Evolutionary conservation across 106 monocot genomes (phyloP), one percentile per base, ranked within the genome.

Genomic region (Dendrobium huoshanense): DNA sequence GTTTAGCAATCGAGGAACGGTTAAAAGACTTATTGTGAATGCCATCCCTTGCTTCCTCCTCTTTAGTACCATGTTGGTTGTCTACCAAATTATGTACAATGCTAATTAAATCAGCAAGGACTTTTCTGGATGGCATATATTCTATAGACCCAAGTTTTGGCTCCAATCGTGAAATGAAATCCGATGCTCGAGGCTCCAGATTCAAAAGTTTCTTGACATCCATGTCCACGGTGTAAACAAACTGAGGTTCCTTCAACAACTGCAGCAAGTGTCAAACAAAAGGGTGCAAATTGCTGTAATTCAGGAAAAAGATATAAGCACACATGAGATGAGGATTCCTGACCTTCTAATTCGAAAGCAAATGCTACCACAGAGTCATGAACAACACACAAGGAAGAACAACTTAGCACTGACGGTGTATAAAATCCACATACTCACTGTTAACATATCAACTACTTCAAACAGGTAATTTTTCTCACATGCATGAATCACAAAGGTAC

Each of bases 181-280:
- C 99, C 99, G 93, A 99, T 15, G 90, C 86, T 9, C 90, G 91
- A 78, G 95, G 99, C 82, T 99, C 95, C 79, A 99, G 77, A 79
- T 85, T 77, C 45, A 99, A 68, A 86, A 99, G 90, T 82, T 85
- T 85, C 78, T 99, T 91, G 59, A 89, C 91, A 87, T 95, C 99
- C 90, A 99, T 91, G 75, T 99, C 95, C 77, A 99, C 93, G 29
- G 83, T 91, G 76, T 99, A 99, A 79, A 95, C 91, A 93, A 99
- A 99, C 75, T 88, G 82, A 75, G 95, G 84, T 82, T 99, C 95
- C 89, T 99, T 95, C 83, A 95, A 77, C 55, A 91, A 59, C 99
- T 99, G 84, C 77, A 89, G 13, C 85, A 83, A 27, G 58, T 61
- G 58, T 59, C 67, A 74, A 74, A 44, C 16, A 74, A 19, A n/a